phyloP scores from a whole-genome alignment of 192 early-diverging fungal species.

The Dimargaris xerosporica region DNA sequence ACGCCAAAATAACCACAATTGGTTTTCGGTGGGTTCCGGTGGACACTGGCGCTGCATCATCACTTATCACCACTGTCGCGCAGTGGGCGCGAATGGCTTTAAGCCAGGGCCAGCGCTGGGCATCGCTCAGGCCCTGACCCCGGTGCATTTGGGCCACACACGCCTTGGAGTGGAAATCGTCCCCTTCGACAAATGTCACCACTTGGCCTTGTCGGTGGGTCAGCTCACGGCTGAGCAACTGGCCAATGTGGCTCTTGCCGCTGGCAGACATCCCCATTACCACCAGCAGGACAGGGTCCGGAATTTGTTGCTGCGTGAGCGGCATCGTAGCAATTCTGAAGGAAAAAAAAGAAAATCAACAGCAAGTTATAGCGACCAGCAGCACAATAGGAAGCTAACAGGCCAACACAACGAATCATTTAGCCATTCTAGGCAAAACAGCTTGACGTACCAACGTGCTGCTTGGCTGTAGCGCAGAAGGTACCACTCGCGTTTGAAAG shows the following conservation, averaged over 20 bases:
- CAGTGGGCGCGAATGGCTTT: constrained; percentile 26
- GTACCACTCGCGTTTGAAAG: too few relatives aligned
- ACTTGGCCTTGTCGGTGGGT: constrained; percentile 11
- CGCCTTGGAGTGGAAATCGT: constrained; percentile 38
- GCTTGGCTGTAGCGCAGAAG: too few relatives aligned
- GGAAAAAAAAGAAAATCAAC: too few relatives aligned
- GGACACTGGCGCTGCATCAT: background rate
- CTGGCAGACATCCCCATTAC: constrained; percentile 49
- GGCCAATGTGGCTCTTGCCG: constrained; percentile 44
- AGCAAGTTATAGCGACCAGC: too few relatives aligned
- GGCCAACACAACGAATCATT: too few relatives aligned
- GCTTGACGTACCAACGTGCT: too few relatives aligned
- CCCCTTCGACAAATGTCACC: constrained; percentile 43
- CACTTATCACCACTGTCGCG: constrained; percentile 8
- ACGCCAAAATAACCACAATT: constrained; percentile 37
- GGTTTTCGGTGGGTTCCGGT: background rate
- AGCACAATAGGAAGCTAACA: too few relatives aligned
- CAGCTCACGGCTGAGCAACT: constrained; percentile 13
- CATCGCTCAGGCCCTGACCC: constrained; percentile 41
- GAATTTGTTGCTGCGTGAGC: too few relatives aligned
- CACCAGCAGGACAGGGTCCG: constrained; percentile 8
- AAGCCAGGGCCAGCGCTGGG: constrained; percentile 55
- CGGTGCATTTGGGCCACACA: constrained; percentile 47
- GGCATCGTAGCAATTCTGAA: too few relatives aligned
- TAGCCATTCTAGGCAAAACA: too few relatives aligned